Evolutionary conservation across 2,329 filamentous ascomycete genomes (phyloP), one percentile per base, ranked within the genome.

Genomic region (Alternaria gaisen): DNA sequence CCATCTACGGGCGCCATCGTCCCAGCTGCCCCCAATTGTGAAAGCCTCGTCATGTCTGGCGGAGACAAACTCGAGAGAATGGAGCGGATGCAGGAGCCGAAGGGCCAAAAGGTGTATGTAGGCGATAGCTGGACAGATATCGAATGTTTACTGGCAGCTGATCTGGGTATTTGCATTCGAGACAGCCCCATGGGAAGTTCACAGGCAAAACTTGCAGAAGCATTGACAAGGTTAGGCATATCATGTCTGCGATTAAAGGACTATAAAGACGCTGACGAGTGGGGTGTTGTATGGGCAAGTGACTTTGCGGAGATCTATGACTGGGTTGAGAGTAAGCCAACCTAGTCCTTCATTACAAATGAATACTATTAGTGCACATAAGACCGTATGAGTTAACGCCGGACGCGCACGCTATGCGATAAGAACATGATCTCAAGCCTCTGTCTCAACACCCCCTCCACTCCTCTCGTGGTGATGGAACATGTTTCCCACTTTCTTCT

Each of bases 361-460:
- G 11, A 30, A 53, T 28, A 41, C 36, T 53, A n/a, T 47, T 40
- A 9, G 9, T 50, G n/a, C 36, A 57, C 30, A 40, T 20, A 41
- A 36, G 2, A 22, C 16, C 30, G 32, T 20, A 16, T 48, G 20
- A 32, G 22, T n/a, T 38, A 20, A 58, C 54, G 24, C 58, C 58
- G 28, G 48, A 61, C 58, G 43, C 58, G 43, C 58, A 20, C 48
- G 54, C 58, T 58, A 53, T 61, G 48, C 32, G 3, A 40, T 8
- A 22, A 41, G 28, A 30, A 47, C 9, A 28, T 32, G 8, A 28
- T n/a, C 24, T 42, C 42, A 91, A 40, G 89, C 88, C 78, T 92
- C 90, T 18, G 88, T 91, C 82, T 92, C 90, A 66, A 91, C 82
- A 1, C 86, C 88, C 10, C 78, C 75, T 32, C 84, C 83, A 69